phyloP scores from a whole-genome alignment of 768 basidiomycete genomes.

The Pulveroboletus ravenelii region DNA sequence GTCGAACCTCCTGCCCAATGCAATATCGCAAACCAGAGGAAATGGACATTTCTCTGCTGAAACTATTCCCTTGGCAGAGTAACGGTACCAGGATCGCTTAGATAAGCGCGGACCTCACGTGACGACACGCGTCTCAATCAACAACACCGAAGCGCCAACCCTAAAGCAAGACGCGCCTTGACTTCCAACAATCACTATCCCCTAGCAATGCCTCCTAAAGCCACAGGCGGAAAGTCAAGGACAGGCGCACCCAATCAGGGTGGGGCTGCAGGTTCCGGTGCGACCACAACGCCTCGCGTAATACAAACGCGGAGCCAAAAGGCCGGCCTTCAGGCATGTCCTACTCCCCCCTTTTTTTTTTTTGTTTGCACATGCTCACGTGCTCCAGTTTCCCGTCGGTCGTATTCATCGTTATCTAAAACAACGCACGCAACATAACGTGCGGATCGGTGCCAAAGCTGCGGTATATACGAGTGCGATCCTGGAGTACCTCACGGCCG shows the following conservation, averaged over 20 bases:
- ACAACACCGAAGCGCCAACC: slow-evolving; percentile 31
- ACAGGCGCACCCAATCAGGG: slow-evolving; percentile 32
- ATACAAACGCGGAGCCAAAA: slow-evolving; percentile 74
- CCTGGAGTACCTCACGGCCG: slow-evolving; percentile 93
- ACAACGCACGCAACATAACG: slow-evolving; percentile 86
- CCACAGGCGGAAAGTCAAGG: slow-evolving; percentile 63
- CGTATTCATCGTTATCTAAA: slow-evolving; percentile 97
- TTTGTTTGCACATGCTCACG: not conserved
- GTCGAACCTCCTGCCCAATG: no score
- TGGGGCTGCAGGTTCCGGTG: slow-evolving; percentile 24
- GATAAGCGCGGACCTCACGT: slow-evolving; percentile 15
- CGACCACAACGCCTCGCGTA: slow-evolving; percentile 31
- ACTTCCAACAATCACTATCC: slow-evolving; percentile 28
- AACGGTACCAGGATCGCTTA: no score
- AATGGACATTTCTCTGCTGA: no score
- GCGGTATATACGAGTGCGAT: slow-evolving; percentile 97
- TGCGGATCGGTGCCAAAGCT: slow-evolving; percentile 95
- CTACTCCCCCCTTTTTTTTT: not conserved
- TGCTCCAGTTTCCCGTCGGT: slow-evolving; percentile 81
- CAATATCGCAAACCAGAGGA: no score
- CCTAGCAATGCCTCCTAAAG: slow-evolving; percentile 44
- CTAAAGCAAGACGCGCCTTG: slow-evolving; percentile 32
- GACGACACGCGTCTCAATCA: slow-evolving; percentile 28
- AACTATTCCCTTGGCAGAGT: no score
- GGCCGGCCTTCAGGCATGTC: slow-evolving; percentile 78